Base-by-base conservation (phyloP, 768 basidiomycete genomes). In the Brasilioporus rufonigricans region DNA sequence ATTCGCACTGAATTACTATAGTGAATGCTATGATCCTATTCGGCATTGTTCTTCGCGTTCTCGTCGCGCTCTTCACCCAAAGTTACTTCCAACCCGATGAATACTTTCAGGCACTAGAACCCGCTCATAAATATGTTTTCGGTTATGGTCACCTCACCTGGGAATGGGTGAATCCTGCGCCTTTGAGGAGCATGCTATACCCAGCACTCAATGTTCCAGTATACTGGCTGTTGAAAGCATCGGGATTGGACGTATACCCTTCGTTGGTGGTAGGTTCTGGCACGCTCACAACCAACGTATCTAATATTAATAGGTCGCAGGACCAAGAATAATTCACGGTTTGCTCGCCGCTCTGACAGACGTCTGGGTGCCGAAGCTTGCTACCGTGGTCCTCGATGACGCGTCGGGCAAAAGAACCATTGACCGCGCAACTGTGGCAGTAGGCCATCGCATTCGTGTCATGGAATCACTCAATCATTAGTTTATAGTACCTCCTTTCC, bases 1-100 rank as follows among this genome's bases (percentile, higher is more conserved):
- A 11, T 9, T 29, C 9, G n/a, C 27, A 9, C 27, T 29, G 4
- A 9, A 9, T 29, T 11, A 13, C 33, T 33, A 16, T 19, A 14
- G 13, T 18, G 8, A 27, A 41, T 35, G 39, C 14, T 12, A 44
- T 54, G 57, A 60, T 69, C 39, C 18, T 65, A 33, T 56, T 78
- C 48, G 76, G 81, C n/a, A 52, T 86, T 29, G 50, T 62, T 21
- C 64, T 84, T 59, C 84, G 90, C 44, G 68, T 89, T 48, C 54
- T 73, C 9, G 74, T 91, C 43, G 87, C 91, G 0, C 66, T 95
- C 31, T 72, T 74, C 38, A 94, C 92, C 0, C 79, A 80, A 50
- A 92, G 94, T 5, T 90, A 89, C 74, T 98, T 98, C 69, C 95
- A 98, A 69, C 94, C 97, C 10, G 97, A 99, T 71, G 97, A 98